These are phyloP conservation scores for Ambispora gerdemannii DNA, from an alignment of 192 early-diverging fungal genomes.

Conservation along the genomic window DNA sequence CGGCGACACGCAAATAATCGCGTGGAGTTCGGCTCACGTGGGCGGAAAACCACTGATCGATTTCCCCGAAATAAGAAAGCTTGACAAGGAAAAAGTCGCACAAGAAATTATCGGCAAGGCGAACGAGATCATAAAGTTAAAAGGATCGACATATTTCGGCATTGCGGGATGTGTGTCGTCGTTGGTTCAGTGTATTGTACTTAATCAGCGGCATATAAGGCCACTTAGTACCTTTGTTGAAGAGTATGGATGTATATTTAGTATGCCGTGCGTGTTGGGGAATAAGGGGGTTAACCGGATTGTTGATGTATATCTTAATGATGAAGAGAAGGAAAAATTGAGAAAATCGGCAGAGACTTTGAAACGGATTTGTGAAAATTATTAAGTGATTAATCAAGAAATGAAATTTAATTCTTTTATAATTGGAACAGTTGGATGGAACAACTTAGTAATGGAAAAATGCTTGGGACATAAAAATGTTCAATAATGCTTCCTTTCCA, in stretches of 20 bases:
- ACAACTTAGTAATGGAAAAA: too few relatives aligned
- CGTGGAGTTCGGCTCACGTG: constrained; percentile 71
- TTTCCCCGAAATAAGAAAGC: constrained; percentile 56
- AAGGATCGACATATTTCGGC: constrained; percentile 83
- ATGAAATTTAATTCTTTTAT: too few relatives aligned
- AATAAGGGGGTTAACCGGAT: constrained; percentile 66
- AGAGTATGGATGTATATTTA: constrained; percentile 59
- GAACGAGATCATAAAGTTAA: constrained; percentile 79
- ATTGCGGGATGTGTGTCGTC: constrained; percentile 76
- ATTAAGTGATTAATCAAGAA: constrained; percentile 16
- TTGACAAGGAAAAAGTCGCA: constrained; percentile 55
- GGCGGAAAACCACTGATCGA: constrained; percentile 65
- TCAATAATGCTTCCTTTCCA: too few relatives aligned
- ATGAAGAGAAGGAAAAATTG: constrained; percentile 58
- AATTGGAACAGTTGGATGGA: too few relatives aligned
- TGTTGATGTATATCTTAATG: constrained; percentile 62
- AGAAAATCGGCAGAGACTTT: constrained; percentile 51
- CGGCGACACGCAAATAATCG: constrained; percentile 81
- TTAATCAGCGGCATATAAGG: constrained; percentile 67
- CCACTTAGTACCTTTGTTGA: constrained; percentile 70
- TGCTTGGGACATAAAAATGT: too few relatives aligned
- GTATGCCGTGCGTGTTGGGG: constrained; percentile 78
- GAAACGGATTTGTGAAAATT: constrained; percentile 53
- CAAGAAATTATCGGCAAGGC: constrained; percentile 70
- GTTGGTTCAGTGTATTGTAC: constrained; percentile 63